Base-by-base conservation (phyloP, 1,284 basidiomycete genomes). In the Quambalaria eucalypti region DNA sequence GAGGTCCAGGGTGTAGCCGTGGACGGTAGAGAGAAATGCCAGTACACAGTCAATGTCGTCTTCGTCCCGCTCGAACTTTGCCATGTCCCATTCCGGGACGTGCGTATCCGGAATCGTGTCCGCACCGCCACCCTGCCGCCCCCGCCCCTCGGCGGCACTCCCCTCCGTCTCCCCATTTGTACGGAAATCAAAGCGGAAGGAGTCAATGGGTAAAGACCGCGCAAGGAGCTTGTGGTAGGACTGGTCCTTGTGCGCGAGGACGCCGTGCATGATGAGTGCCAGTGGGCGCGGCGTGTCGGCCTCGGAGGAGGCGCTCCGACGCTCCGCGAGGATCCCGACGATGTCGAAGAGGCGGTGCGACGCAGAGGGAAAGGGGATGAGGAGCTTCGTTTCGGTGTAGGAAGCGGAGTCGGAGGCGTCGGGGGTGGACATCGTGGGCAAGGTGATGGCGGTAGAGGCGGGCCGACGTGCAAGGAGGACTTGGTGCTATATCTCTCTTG, bases 111-210 rank as follows among this genome's bases (percentile, higher is more conserved):
- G 21, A 1, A 10, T 8, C 9, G 12, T 14, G 19, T 40, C 39
- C n/a, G 9, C 8, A 25, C 26, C 9, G 10, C 10, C 4, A 25
- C 21, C 10, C 23, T 47, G 44, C n/a, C n/a, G n/a, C n/a, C n/a
- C n/a, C n/a, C n/a, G n/a, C n/a, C n/a, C n/a, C n/a, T n/a, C n/a
- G n/a, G n/a, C n/a, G n/a, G n/a, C n/a, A n/a, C n/a, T n/a, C 16
- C 48, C 28, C 29, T 28, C 16, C 7, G 61, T 60, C 31, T 62
- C 64, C 2, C 48, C 56, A 39, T 63, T 63, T 28, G 55, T 59
- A 10, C 87, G 81, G 76, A 90, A 90, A 70, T 90, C 87, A 68
- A 90, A 88, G 30, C 87, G 81, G 70, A 88, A 87, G 1, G 86
- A 87, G 71, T 89, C 87, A 28, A 87, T 71, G 0, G 86, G 84